Evolutionary conservation across 1,139 yeast genomes (phyloP).

Genomic region (Yamadazyma jaroonii): DNA sequence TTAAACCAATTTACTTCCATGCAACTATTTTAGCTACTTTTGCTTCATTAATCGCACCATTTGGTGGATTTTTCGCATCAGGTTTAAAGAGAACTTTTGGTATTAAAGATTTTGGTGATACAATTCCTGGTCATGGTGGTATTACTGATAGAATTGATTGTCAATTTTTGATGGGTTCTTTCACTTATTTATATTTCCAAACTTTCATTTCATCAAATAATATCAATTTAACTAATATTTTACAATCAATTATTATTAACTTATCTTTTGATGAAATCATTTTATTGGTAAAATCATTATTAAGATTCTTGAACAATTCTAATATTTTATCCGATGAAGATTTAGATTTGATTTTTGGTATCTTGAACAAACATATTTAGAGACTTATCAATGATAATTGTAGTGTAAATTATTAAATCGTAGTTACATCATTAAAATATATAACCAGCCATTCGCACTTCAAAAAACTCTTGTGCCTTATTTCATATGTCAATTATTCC

Average conservation of each 20-base stretch:
- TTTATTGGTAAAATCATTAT: slow-evolving; percentile 58
- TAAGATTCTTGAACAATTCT: slow-evolving; percentile 58
- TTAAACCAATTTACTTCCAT: slow-evolving; percentile 90
- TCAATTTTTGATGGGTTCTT: slow-evolving; percentile 96
- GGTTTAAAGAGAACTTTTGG: slow-evolving; percentile 97
- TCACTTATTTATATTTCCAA: slow-evolving; percentile 87
- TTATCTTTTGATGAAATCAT: slow-evolving; percentile 65
- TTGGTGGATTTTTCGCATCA: slow-evolving; percentile 97
- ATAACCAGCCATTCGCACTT: slow-evolving; percentile 2
- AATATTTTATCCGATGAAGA: slow-evolving; percentile 42
- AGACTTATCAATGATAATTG: background rate
- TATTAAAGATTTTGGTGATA: slow-evolving; percentile 47
- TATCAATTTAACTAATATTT: slow-evolving; percentile 66
- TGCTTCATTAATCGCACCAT: slow-evolving; percentile 97
- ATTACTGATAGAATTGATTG: slow-evolving; percentile 97
- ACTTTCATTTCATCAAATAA: slow-evolving; percentile 79
- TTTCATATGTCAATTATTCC: too few species aligned
- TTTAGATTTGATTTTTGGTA: slow-evolving; percentile 22
- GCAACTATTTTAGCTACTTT: slow-evolving; percentile 83
- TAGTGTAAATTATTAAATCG: background rate
- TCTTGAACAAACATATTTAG: slow-evolving; percentile 21
- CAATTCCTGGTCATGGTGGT: slow-evolving; percentile 88
- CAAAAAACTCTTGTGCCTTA: background rate
- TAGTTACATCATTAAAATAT: background rate
- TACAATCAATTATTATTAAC: slow-evolving; percentile 75